phyloP scores from a whole-genome alignment of 2,329 filamentous ascomycete species.

The Venturia carpophila region DNA sequence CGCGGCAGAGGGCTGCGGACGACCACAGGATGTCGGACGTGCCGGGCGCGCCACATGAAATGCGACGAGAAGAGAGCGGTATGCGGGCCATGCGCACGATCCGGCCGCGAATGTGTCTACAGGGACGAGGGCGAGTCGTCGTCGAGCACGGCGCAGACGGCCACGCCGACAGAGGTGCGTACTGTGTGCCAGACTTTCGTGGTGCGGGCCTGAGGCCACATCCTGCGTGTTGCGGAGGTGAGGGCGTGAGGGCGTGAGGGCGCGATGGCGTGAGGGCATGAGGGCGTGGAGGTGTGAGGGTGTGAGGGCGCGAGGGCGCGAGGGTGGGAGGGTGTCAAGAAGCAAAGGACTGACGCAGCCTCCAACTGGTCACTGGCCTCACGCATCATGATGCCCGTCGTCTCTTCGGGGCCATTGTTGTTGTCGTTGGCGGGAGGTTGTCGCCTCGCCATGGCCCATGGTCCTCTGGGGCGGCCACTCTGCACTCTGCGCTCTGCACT shows the following conservation, averaged over 20 bases:
- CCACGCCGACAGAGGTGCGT: not conserved
- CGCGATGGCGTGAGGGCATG: too few relatives aligned
- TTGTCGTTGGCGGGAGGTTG: too few relatives aligned
- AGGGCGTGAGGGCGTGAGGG: too few relatives aligned
- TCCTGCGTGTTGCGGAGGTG: not conserved
- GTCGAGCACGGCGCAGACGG: too few relatives aligned
- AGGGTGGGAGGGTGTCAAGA: too few relatives aligned
- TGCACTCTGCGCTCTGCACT: too few relatives aligned
- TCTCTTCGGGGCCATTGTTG: too few relatives aligned
- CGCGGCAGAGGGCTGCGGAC: constrained; percentile 38
- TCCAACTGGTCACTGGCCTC: too few relatives aligned
- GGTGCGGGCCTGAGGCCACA: not conserved
- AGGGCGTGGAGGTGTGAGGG: too few relatives aligned
- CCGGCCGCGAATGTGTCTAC: constrained; percentile 6
- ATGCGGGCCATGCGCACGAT: constrained; percentile 10
- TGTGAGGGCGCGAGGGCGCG: too few relatives aligned
- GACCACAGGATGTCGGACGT: constrained; percentile 40
- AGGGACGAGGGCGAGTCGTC: not conserved
- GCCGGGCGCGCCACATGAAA: constrained; percentile 43
- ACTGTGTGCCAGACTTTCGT: not conserved
- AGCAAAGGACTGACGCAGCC: not conserved
- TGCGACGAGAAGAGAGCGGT: constrained; percentile 25
- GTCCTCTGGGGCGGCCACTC: too few relatives aligned
- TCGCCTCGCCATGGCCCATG: not conserved
- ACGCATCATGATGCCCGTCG: too few relatives aligned